Conservation (phyloP, 345 rosid genomes). For the Eucalyptus virginea region DNA sequence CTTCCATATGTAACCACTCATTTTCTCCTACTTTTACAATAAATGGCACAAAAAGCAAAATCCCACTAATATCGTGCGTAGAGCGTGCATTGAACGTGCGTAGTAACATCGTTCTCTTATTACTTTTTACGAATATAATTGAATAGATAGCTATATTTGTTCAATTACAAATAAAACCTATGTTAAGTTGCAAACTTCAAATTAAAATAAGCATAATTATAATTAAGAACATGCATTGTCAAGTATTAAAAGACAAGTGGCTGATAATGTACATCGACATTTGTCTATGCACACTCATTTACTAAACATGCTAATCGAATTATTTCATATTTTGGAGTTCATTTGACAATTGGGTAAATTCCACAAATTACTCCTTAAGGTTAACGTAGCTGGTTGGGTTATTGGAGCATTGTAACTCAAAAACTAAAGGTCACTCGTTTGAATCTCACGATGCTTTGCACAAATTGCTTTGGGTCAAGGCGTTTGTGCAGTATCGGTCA, state of each 20-base stretch:
- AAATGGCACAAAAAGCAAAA: background rate
- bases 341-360: background rate
- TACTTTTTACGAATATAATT: background rate
- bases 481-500: fast-evolving
- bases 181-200: background rate
- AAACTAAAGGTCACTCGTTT: background rate
- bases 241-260: background rate
- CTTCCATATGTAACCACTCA: background rate
- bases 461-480: background rate
- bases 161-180: background rate
- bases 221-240: background rate
- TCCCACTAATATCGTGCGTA: background rate
- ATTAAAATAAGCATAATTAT: background rate
- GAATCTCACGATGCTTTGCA: background rate
- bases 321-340: background rate
- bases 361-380: background rate
- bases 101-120: background rate
- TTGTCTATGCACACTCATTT: background rate
- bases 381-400: background rate
- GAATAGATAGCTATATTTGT: background rate
- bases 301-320: background rate
- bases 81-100: background rate
- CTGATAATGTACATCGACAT: background rate
- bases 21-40: background rate
- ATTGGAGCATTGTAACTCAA: background rate